Evolutionary conservation across 2,329 filamentous ascomycete genomes (phyloP).

Genomic region (Nigrospora osmanthi): DNA sequence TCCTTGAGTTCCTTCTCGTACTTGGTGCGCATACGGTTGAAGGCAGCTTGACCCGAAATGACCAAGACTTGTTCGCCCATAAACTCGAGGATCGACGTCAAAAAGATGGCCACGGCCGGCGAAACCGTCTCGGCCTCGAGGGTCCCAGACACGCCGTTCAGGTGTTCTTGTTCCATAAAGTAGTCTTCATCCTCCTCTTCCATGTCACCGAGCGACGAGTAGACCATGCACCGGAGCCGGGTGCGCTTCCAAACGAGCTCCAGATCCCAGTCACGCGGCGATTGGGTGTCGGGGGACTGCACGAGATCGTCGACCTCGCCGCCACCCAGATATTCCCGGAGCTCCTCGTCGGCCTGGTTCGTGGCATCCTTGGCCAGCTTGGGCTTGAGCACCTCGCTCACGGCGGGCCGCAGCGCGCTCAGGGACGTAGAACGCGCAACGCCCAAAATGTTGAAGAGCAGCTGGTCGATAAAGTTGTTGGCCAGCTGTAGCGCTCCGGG

Average conservation of each 20-base stretch:
- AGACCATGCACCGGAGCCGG: slow-evolving; percentile 92
- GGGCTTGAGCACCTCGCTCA: slow-evolving; percentile 80
- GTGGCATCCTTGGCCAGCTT: slow-evolving; percentile 82
- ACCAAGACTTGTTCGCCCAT: slow-evolving; percentile 86
- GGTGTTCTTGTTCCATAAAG: slow-evolving; percentile 72
- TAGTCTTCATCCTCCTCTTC: slow-evolving; percentile 96
- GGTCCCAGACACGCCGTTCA: slow-evolving; percentile 51
- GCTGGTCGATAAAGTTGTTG: slow-evolving; percentile 88
- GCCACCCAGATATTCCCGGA: slow-evolving; percentile 79
- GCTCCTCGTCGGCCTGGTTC: slow-evolving; percentile 73
- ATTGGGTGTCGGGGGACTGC: slow-evolving; percentile 42
- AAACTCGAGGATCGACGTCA: slow-evolving; percentile 90
- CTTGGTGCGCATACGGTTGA: slow-evolving; percentile 53
- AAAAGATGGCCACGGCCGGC: slow-evolving; percentile 87
- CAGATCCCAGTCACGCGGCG: slow-evolving; percentile 69
- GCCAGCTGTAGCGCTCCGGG: slow-evolving; percentile 66
- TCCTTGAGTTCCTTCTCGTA: slow-evolving; percentile 53
- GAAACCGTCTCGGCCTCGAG: slow-evolving; percentile 65
- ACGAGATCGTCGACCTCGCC: slow-evolving; percentile 66
- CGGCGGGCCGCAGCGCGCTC: slow-evolving; percentile 67
- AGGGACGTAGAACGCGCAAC: slow-evolving; percentile 72
- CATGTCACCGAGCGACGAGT: slow-evolving; percentile 91
- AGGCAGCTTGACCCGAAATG: slow-evolving; percentile 80
- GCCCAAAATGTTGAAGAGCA: slow-evolving; percentile 85
- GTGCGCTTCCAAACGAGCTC: slow-evolving; percentile 92